These are phyloP conservation scores for Kitagawia praeruptora DNA, from an alignment of 129 eudicot genomes.

Conservation along the genomic window DNA sequence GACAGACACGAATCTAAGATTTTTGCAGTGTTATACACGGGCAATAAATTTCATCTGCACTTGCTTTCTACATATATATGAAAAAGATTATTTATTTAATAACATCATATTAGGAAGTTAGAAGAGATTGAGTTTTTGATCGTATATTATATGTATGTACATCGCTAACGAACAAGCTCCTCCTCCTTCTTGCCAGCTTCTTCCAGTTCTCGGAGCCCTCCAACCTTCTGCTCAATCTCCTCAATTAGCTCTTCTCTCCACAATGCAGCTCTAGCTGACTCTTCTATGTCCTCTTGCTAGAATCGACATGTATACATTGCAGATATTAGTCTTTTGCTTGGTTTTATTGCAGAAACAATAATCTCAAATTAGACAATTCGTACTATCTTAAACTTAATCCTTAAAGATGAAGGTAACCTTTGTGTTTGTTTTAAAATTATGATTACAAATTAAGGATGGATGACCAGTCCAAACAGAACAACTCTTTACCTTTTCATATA, in stretches of 20 bases:
- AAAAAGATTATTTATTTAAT: background rate
- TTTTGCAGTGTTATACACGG: background rate
- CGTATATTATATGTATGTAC: background rate
- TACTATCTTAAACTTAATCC: background rate
- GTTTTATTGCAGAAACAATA: background rate
- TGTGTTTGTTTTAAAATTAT: background rate
- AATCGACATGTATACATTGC: background rate
- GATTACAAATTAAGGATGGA: background rate
- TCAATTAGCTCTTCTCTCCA: conserved; percentile 93
- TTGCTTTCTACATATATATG: background rate
- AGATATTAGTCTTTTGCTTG: background rate
- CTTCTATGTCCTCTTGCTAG: conserved; percentile 92
- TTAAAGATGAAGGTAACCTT: background rate
- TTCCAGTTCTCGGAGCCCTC: conserved; percentile 74
- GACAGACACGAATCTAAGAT: background rate
- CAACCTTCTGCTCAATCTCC: conserved; percentile 90
- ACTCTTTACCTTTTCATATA: conserved; percentile 68
- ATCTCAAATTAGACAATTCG: background rate
- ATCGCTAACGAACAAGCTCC: conserved; percentile 34
- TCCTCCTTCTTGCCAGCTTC: conserved; percentile 65
- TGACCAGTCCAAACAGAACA: background rate
- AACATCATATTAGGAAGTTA: conserved; percentile 2
- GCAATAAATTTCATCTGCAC: background rate
- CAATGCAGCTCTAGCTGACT: conserved; percentile 56
- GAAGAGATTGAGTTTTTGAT: background rate